phyloP scores from a whole-genome alignment of 2,329 filamentous ascomycete genomes.

The Pseudocercospora crystallina region DNA sequence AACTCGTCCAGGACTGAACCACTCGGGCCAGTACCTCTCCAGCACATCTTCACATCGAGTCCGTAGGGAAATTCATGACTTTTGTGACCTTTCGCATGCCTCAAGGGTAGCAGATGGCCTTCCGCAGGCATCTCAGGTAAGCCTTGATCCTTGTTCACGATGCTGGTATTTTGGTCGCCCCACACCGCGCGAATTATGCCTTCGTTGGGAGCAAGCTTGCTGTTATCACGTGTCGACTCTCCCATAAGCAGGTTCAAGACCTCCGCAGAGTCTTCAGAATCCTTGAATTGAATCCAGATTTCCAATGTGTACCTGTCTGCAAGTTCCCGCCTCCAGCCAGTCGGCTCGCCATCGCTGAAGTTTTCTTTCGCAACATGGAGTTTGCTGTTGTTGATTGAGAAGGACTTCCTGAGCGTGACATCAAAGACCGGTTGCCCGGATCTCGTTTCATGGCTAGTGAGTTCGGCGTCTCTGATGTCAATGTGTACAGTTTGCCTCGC shows the following conservation, averaged over 20 bases:
- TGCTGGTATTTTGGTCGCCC: constrained; percentile 17
- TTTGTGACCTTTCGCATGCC: constrained; percentile 23
- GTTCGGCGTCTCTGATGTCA: constrained; percentile 17
- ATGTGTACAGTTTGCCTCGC: constrained; percentile 10
- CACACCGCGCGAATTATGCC: constrained; percentile 30
- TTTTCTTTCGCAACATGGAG: constrained; percentile 18
- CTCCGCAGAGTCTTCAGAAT: constrained; percentile 31
- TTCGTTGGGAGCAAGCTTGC: constrained; percentile 15
- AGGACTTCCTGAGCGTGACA: constrained; percentile 25
- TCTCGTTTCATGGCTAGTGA: constrained; percentile 12
- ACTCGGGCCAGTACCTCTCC: constrained; percentile 16
- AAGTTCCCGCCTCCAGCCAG: constrained; percentile 24
- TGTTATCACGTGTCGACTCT: constrained; percentile 4
- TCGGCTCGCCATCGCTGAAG: constrained; percentile 12
- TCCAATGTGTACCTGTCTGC: constrained; percentile 26
- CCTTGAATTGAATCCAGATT: constrained; percentile 31
- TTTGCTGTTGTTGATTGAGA: constrained; percentile 26
- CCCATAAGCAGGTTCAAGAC: constrained; percentile 30
- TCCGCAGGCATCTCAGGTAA: constrained; percentile 30
- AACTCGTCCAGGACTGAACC: constrained; percentile 25
- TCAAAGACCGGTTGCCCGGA: constrained; percentile 17
- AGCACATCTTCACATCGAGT: constrained; percentile 30
- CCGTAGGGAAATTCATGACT: constrained; percentile 23
- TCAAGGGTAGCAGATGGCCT: constrained; percentile 22
- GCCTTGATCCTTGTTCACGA: not conserved